These are phyloP conservation scores for Aspergillus saccharolyticus DNA, from an alignment of 495 filamentous ascomycete genomes.

Conservation along the genomic window DNA sequence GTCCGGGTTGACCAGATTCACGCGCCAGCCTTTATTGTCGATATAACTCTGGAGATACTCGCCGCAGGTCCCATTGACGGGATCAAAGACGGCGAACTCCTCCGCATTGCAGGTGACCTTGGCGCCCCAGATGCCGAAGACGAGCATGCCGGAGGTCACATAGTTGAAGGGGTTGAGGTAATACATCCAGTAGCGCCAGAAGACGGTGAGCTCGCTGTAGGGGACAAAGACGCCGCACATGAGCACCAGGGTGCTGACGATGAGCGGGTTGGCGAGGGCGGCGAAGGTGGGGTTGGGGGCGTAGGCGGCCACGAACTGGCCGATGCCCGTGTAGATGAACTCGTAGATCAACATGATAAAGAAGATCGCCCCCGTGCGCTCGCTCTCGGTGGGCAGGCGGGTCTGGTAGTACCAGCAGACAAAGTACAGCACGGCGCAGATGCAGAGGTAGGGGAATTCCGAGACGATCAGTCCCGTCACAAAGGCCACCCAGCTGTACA, in stretches of 20 bases:
- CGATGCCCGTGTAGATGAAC: conserved; percentile 53
- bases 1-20: conserved; percentile 45
- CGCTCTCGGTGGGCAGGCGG: conserved; percentile 30
- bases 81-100: conserved; percentile 52
- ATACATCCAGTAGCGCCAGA: conserved; percentile 72
- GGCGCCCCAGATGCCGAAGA: conserved; percentile 50
- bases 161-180: conserved; percentile 65
- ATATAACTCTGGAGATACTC: conserved; percentile 52
- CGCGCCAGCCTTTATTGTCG: conserved; percentile 36
- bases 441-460: conserved; percentile 48
- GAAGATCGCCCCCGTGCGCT: conserved; percentile 50
- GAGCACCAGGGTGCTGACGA: conserved; percentile 51
- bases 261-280: conserved; percentile 50
- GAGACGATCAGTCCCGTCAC: conserved; percentile 45
- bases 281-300: conserved; percentile 53
- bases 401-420: conserved; percentile 50
- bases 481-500: conserved; percentile 54
- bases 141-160: conserved; percentile 52
- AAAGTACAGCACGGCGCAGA: conserved; percentile 48
- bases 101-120: conserved; percentile 48
- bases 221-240: conserved; percentile 46
- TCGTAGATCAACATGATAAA: conserved; percentile 52
- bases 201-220: conserved; percentile 41
- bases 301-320: conserved; percentile 56
- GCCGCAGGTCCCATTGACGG: conserved; percentile 44